Evolutionary conservation across 495 filamentous ascomycete species (phyloP).

Genomic region (Xylona heveae): DNA sequence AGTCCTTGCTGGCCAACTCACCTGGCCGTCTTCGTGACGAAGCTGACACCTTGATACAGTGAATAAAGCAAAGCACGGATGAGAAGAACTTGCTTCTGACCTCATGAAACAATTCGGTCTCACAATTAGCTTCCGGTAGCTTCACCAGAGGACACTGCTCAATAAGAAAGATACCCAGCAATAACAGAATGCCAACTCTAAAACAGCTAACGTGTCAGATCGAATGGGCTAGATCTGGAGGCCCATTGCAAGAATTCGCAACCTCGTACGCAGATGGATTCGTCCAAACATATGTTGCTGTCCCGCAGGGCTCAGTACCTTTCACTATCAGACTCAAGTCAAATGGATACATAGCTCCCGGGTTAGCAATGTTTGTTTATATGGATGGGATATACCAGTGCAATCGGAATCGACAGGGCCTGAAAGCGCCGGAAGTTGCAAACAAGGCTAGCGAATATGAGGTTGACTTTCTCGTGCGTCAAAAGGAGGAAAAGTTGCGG

Average conservation of each 20-base stretch:
- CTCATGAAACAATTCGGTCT: too few species aligned
- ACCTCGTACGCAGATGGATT: conserved; percentile 21
- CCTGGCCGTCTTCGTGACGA: too few species aligned
- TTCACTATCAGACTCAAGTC: conserved; percentile 22
- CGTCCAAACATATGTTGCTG: conserved; percentile 22
- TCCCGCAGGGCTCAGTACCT: conserved; percentile 13
- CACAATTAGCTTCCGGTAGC: too few species aligned
- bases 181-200: conserved; percentile 27
- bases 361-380: conserved; percentile 25
- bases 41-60: too few species aligned
- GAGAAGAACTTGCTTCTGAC: too few species aligned
- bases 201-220: conserved; percentile 22
- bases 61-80: too few species aligned
- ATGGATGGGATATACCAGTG: conserved; percentile 27
- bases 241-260: conserved; percentile 19
- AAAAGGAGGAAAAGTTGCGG: conserved; percentile 20
- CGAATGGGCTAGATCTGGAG: conserved; percentile 14
- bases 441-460: conserved; percentile 8
- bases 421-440: conserved; percentile 12
- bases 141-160: too few species aligned
- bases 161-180: too few species aligned
- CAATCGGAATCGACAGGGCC: conserved; percentile 21
- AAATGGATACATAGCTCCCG: conserved; percentile 21
- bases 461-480: conserved; percentile 20
- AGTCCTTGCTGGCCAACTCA: too few species aligned